Conservation (phyloP, 371 early-diverging fungal species). For the Rhizopus arrhizus region DNA sequence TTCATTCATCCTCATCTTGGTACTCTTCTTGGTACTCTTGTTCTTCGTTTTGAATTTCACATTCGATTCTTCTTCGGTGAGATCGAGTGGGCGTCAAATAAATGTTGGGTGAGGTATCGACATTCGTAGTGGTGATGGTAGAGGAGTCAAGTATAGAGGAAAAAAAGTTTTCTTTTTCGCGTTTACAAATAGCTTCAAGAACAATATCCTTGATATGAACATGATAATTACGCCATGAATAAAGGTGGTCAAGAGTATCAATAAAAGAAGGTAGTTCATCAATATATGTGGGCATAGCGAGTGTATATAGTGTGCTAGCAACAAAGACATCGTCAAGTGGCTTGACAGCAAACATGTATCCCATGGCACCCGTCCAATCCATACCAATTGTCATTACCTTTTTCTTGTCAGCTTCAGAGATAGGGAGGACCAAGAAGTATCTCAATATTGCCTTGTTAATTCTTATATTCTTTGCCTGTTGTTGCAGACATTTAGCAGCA, state of each 20-base stretch:
- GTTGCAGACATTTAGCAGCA: constrained; percentile 19
- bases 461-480: constrained; percentile 26
- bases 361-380: constrained; percentile 22
- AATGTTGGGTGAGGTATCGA: constrained; percentile 16
- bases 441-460: constrained; percentile 24
- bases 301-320: constrained; percentile 9
- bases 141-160: constrained; percentile 17
- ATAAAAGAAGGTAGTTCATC: constrained; percentile 14
- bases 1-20: constrained; percentile 22
- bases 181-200: constrained; percentile 19
- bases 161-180: constrained; percentile 21
- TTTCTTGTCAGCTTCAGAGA: constrained; percentile 11
- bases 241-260: constrained; percentile 24
- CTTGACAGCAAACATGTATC: constrained; percentile 22
- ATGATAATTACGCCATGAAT: constrained; percentile 25
- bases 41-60: constrained; percentile 19
- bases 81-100: constrained; percentile 20
- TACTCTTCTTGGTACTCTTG: constrained; percentile 16
- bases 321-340: constrained; percentile 15
- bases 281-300: constrained; percentile 8
- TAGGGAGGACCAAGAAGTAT: constrained; percentile 13
- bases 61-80: constrained; percentile 15
- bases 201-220: constrained; percentile 21
- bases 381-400: constrained; percentile 21
- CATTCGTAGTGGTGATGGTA: constrained; percentile 12